Base-by-base conservation (phyloP, 768 basidiomycete genomes). In the Tulasnella sp. region DNA sequence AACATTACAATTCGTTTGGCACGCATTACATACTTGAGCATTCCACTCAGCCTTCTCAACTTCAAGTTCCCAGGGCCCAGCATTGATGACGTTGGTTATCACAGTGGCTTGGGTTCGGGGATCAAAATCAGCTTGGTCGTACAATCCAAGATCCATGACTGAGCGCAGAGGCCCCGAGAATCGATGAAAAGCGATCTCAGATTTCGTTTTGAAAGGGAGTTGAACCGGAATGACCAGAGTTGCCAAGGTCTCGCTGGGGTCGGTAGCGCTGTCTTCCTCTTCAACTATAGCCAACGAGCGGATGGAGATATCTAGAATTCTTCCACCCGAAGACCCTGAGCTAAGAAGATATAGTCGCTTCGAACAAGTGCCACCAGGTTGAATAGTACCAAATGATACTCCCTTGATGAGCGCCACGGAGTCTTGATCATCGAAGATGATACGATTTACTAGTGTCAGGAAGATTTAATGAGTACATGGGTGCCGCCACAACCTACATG, bases 241-340 rank as follows among this genome's bases (percentile, higher is more conserved):
- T 60, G 76, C 78, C 49, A 87, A 71, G 0, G 77, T 76, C 66
- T 94, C 92, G 60, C 76, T 80, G 27, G 69, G 68, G 19, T 61
- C 41, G 38, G 56, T 49, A 11, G 60, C 63, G n/a, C 56, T 44
- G 1, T 49, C 58, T 2, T 65, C 51, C 1, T 64, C 55, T 24
- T 76, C 24, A n/a, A 49, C 67, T 4, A 63, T 19, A 2, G 66
- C 62, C 22, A 73, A 74, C 8, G 88, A 84, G 58, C 83, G 84
- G 34, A 93, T 72, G 0, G 90, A 92, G 34, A 94, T 73, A 66
- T 96, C 92, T 55, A 96, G 69, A 45, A 81, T 76, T 45, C 91
- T 79, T 53, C 86, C 80, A 1, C 86, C 88, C 1, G 79, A 72
- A 1, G 76, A 78, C 12, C 88, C 84, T 0, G 75, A 73, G 64